Base-by-base conservation (phyloP, 768 basidiomycete species). In the Cyclocybe aegerita region DNA sequence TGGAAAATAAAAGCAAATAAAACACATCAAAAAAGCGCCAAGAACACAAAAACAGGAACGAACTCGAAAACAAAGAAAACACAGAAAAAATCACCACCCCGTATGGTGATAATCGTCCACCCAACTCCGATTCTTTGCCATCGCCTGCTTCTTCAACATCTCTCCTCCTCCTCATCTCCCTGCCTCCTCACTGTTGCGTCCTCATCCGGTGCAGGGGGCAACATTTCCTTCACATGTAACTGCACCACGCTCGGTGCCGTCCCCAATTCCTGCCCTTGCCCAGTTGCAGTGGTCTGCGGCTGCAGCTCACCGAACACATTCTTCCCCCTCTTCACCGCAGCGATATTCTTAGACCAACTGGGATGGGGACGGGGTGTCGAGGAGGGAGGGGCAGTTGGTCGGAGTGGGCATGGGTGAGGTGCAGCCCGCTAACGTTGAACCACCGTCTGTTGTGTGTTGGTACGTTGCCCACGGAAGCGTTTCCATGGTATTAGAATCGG, bases 101-200 rank as follows among this genome's bases (percentile, higher is more conserved):
- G 76, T 62, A 52, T 69, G 72, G 64, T 88, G 86, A 63, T 77
- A 88, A 53, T 87, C 83, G 51, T 85, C 78, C 15, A 81, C 79
- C 83, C 81, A 86, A 61, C 82, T 88, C 45, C 78, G 75, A 62
- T 85, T 86, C 56, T 83, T 69, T 44, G 80, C 76, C 64, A 86
- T 61, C 9, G 77, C 78, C 31, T 66, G 69, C 64, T 65, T 68
- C 56, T 57, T 71, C 55, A 65, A 70, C 60, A 73, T 74, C 34
- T 75, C 52, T 59, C 68, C 53, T 73, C 72, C 46, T 67, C 62
- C n/a, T 60, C 61, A 10, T 35, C 55, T 9, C 29, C 5, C 43
- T 42, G 51, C 56, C 48, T 42, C 45, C 46, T 41, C 48, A 34
- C 38, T 44, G 48, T 23, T 15, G 47, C 49, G 41, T 17, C 39